These are phyloP conservation scores for Acanthamoeba triangularis DNA, from an alignment of 208 protist genomes.

Conservation along the genomic window DNA sequence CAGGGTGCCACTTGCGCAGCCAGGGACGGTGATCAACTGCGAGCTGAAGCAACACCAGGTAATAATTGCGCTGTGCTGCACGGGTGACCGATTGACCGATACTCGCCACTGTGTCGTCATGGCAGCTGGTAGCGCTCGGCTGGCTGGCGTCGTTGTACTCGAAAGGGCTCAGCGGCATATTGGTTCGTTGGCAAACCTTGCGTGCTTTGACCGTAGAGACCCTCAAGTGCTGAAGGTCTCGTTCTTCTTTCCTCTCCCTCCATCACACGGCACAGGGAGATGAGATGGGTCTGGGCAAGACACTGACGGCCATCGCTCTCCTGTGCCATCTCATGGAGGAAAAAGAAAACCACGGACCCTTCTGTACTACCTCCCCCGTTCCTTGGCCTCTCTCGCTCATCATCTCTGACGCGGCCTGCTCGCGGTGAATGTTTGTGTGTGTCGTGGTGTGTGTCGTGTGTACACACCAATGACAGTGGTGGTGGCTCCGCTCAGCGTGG, in stretches of 20 bases:
- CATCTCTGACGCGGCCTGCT: background rate
- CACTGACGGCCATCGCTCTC: conserved; percentile 97
- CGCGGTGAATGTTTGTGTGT: no score
- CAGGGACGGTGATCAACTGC: background rate
- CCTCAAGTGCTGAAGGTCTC: background rate
- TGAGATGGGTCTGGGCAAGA: conserved; percentile 99
- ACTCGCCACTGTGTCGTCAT: no score
- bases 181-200: conserved; percentile 84
- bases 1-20: background rate
- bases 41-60: conserved; percentile 46
- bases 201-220: background rate
- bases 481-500: conserved; percentile 97
- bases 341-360: conserved; percentile 94
- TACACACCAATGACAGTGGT: conserved; percentile 95
- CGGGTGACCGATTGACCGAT: background rate
- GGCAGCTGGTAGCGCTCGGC: conserved; percentile 96
- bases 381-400: background rate
- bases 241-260: background rate
- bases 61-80: background rate
- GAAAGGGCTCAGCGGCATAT: conserved; percentile 93
- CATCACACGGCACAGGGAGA: conserved; percentile 97
- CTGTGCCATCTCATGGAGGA: conserved; percentile 95
- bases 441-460: conserved; percentile 88
- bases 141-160: conserved; percentile 95
- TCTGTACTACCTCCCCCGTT: conserved; percentile 91